Base-by-base conservation (phyloP, 2,329 filamentous ascomycete species). In the Plenodomus tracheiphilus region DNA sequence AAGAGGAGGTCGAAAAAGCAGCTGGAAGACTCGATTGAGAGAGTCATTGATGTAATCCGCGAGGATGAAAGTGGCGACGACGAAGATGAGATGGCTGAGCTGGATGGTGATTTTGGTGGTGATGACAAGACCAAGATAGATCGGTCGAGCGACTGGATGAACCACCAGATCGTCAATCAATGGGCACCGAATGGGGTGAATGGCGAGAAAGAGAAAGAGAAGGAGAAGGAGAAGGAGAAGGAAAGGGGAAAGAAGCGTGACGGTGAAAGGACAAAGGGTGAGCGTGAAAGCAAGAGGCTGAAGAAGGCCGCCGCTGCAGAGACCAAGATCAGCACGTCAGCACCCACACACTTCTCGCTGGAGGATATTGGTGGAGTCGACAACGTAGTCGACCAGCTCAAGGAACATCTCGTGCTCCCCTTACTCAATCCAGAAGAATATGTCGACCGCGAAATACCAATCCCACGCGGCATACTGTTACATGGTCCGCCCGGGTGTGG, bases 401-500 rank as follows among this genome's bases (percentile, higher is more conserved):
- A 86, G 51, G 82, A 89, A 56, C 80, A 88, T 20, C 79, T 94
- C 10, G 85, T 88, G 35, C 79, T 90, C 55, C 90, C 90, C 2
- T 83, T 95, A 68, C 80, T 85, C 16, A 80, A 79, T 22, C 85
- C 88, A 0, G 79, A 86, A 55, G 80, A 84, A 40, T 93, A 88
- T 61, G 74, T 81, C 30, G 76, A 80, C 16, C 83, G 84, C 28
- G 84, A 85, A 20, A 81, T 89, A 38, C 85, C 88, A 30, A 85
- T 88, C 35, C 85, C 87, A 30, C 83, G 87, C 39, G 88, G 89
- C 51, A 85, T 95, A 15, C 74, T 95, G 19, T 79, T 95, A 4
- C 88, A 95, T 71, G 90, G 90, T 0, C 90, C 90, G 0, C 89
- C 90, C 2, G 90, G 90, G 20, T 94, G 90, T 65, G 90, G 90